Evolutionary conservation across 2,329 filamentous ascomycete genomes (phyloP).

Genomic region (Phialemonium atrogriseum): DNA sequence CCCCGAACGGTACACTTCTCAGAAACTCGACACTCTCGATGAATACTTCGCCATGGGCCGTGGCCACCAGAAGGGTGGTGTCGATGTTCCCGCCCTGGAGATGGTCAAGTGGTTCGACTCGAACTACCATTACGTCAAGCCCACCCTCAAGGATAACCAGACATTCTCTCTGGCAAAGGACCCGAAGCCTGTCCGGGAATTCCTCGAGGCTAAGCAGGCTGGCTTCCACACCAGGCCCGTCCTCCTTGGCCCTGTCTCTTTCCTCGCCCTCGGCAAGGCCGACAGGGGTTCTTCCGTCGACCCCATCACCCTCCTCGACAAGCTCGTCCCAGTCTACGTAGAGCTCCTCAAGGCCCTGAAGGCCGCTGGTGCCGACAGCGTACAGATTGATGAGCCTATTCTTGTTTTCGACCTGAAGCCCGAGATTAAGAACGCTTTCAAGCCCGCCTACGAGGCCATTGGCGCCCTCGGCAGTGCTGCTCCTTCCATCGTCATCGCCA

Average conservation of each 20-base stretch:
- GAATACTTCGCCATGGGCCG: constrained; percentile 99
- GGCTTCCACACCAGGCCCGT: constrained; percentile 90
- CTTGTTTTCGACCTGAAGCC: constrained; percentile 88
- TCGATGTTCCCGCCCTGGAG: constrained; percentile 91
- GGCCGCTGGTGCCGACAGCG: constrained; percentile 87
- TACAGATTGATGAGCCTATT: constrained; percentile 97
- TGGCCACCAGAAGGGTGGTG: constrained; percentile 89
- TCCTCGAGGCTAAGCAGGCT: constrained; percentile 95
- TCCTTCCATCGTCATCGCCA: constrained; percentile 83
- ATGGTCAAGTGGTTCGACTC: constrained; percentile 99
- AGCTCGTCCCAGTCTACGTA: constrained; percentile 90
- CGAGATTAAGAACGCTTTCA: constrained; percentile 94
- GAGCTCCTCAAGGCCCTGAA: constrained; percentile 91
- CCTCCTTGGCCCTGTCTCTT: constrained; percentile 90
- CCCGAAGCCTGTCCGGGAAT: constrained; percentile 92
- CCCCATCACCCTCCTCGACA: constrained; percentile 87
- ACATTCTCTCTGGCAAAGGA: constrained; percentile 79
- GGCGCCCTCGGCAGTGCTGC: constrained; percentile 67
- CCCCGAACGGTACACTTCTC: constrained; percentile 87
- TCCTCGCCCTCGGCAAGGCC: constrained; percentile 96
- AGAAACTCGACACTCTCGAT: constrained; percentile 81
- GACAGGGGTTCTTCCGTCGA: constrained; percentile 90
- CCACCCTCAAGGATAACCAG: constrained; percentile 94
- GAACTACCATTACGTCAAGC: constrained; percentile 99
- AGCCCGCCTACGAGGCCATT: constrained; percentile 92